Evolutionary conservation across 176 grass and related monocot genomes (phyloP).

Genomic region (Carex pumila): DNA sequence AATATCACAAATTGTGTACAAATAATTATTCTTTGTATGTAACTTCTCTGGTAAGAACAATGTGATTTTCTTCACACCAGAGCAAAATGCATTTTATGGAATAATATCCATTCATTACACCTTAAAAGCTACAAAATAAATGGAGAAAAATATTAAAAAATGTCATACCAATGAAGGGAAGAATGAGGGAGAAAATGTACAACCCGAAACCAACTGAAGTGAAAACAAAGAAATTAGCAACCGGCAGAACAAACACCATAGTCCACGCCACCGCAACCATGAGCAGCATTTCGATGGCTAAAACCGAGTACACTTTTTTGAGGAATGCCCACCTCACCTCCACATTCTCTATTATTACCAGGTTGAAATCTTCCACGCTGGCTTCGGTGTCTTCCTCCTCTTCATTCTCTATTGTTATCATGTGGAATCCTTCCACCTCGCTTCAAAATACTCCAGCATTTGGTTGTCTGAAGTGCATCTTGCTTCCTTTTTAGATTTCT

Average conservation of each 20-base stretch:
- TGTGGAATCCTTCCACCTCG: neutral
- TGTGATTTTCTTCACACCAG: neutral
- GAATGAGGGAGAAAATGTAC: constrained; percentile 79
- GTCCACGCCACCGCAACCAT: constrained; percentile 57
- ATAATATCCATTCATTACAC: neutral
- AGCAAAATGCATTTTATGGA: neutral
- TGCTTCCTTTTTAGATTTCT: neutral
- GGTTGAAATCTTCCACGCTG: constrained; percentile 40
- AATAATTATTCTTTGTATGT: neutral
- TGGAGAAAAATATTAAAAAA: neutral
- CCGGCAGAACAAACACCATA: constrained; percentile 56
- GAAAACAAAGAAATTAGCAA: constrained; percentile 72
- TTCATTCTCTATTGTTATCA: neutral
- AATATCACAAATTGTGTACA: neutral
- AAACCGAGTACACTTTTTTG: constrained; percentile 70
- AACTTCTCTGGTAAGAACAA: neutral
- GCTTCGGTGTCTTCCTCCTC: neutral
- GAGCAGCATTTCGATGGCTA: constrained; percentile 73
- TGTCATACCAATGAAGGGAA: constrained; percentile 56
- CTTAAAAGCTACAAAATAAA: neutral
- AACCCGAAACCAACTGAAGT: constrained; percentile 45
- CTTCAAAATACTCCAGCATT: constrained; percentile 9
- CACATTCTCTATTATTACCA: constrained; percentile 80
- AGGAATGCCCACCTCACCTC: constrained; percentile 79
- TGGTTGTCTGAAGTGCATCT: constrained; percentile 65